phyloP scores from a whole-genome alignment of 805 yeast genomes.

The Saturnispora kantuleensis region DNA sequence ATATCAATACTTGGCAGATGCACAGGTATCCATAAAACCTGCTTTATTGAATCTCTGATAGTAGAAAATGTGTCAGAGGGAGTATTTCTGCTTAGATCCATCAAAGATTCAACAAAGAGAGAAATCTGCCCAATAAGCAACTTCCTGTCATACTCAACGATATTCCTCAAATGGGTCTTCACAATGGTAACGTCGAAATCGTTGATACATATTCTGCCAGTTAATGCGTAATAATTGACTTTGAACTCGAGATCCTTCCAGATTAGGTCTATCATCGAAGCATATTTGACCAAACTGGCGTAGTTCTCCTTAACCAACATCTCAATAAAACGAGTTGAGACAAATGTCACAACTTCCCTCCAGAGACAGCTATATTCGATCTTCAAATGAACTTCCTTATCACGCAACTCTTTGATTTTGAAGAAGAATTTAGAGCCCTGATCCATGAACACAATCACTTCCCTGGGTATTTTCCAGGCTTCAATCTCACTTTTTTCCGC shows the following conservation, averaged over 20 bases:
- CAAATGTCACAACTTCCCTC: constrained; percentile 32
- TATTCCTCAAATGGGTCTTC: constrained; percentile 5
- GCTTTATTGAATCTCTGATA: constrained; percentile 6
- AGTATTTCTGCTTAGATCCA: not conserved
- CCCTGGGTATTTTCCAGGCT: constrained; percentile 26
- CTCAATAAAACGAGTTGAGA: constrained; percentile 14
- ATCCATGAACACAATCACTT: constrained; percentile 50
- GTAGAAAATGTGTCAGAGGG: constrained; percentile 9
- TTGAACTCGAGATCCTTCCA: constrained; percentile 18
- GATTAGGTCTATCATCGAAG: constrained; percentile 13
- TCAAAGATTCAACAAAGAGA: constrained; percentile 10
- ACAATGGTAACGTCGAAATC: constrained; percentile 10
- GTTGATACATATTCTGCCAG: constrained; percentile 13
- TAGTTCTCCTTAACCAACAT: not conserved
- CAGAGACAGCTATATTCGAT: constrained; percentile 38
- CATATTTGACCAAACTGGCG: constrained; percentile 16
- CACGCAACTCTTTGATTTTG: constrained; percentile 30
- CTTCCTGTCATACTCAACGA: constrained; percentile 12
- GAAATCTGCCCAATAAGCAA: constrained; percentile 10
- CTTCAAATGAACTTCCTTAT: constrained; percentile 32
- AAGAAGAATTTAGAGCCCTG: constrained; percentile 60
- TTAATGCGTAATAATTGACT: constrained; percentile 22
- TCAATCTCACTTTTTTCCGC: constrained; percentile 16
- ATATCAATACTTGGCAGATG: constrained; percentile 52
- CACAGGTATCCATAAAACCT: constrained; percentile 38